A percentile compares a stretch with the other conserved stretches of the same genome.
Evolutionary conservation across 148 eudicot genomes (phyloP).

Genomic region (Amaranthus palmeri): DNA sequence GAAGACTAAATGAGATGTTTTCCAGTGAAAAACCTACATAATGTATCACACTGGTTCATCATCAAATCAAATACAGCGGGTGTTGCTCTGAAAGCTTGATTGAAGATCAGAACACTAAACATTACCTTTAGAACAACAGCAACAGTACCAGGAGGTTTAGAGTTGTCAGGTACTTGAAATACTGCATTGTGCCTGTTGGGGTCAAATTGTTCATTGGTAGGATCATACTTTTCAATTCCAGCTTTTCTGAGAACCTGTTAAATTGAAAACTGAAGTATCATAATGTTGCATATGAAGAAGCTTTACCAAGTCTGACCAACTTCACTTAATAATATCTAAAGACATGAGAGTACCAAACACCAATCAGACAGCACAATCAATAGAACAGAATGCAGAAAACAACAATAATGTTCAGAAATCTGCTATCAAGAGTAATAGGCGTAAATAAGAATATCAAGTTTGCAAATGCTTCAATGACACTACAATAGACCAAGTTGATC

Average conservation of each 20-base stretch:
- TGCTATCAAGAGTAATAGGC: background rate
- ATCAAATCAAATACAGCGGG: background rate
- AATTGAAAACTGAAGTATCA: background rate
- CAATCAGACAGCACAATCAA: background rate
- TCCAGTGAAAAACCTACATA: background rate
- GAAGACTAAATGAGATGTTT: background rate
- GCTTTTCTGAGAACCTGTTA: conserved; percentile 72
- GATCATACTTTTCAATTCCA: conserved; percentile 77
- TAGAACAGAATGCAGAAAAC: background rate
- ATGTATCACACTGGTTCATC: background rate
- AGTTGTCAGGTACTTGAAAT: conserved; percentile 86
- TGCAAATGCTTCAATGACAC: background rate
- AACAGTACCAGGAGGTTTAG: conserved; percentile 73
- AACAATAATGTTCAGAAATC: background rate
- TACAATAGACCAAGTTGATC: conserved; percentile 3
- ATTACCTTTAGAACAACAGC: conserved; percentile 92
- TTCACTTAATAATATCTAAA: background rate
- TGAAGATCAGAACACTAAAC: conserved; percentile 2
- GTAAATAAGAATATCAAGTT: background rate
- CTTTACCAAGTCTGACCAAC: background rate
- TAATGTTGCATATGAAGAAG: background rate
- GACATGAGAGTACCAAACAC: background rate
- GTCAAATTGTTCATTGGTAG: conserved; percentile 80
- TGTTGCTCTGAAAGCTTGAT: background rate
- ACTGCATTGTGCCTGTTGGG: conserved; percentile 88